Conservation (phyloP, 208 protist genomes). For the Acanthamoeba culbertsoni region DNA sequence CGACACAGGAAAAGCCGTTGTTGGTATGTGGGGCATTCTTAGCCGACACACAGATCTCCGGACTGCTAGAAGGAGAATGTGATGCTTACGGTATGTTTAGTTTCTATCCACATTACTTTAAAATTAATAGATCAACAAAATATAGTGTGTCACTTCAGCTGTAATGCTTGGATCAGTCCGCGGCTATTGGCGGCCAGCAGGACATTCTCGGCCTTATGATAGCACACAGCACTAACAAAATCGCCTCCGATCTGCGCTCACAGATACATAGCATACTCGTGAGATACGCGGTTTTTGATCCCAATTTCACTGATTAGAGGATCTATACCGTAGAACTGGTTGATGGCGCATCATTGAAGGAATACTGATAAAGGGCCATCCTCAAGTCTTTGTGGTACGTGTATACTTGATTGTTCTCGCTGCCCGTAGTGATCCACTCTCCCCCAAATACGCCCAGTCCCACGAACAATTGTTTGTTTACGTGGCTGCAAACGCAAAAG, state of each 20-base stretch:
- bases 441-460: conserved; percentile 62
- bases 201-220: conserved; percentile 56
- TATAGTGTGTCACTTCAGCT: neutral
- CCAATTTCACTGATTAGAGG: neutral
- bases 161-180: conserved; percentile 60
- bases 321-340: neutral
- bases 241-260: conserved; percentile 61
- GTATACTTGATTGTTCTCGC: conserved; percentile 71
- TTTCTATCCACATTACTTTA: too few relatives aligned
- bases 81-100: too few relatives aligned
- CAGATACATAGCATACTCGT: too few relatives aligned
- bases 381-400: conserved; percentile 68
- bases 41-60: too few relatives aligned
- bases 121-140: neutral
- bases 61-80: too few relatives aligned
- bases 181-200: conserved; percentile 69
- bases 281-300: neutral
- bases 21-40: too few relatives aligned
- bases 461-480: conserved; percentile 74
- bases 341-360: neutral
- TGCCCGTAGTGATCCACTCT: conserved; percentile 69
- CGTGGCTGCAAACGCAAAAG: conserved; percentile 58
- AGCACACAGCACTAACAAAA: conserved; percentile 68
- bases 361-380: conserved; percentile 28
- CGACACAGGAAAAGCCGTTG: too few relatives aligned